Evolutionary conservation across 805 yeast genomes (phyloP), one percentile per base, ranked within the genome.

Genomic region (Sugiyamaella americana): DNA sequence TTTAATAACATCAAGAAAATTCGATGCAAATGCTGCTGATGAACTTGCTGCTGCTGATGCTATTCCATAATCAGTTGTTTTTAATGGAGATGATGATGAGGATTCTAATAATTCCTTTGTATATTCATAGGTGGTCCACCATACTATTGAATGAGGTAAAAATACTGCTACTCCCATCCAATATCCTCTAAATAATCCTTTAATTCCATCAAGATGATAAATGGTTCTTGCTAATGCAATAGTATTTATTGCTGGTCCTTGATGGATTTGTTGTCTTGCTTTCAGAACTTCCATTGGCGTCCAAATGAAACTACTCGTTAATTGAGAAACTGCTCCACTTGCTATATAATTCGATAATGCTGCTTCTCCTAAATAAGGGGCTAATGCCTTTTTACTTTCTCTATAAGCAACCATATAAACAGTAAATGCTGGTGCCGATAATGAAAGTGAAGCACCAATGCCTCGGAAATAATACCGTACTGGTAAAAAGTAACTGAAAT

Each of bases 141-240:
- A 69, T 11, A 65, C 67, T 24, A 68, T 60, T 1, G 73, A 65
- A 48, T 69, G 68, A 2, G 73, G 73, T 16, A 70, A 54, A 52
- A 66, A 69, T 26, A 69, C 73, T 3, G 56, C 70, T 13, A 69
- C 57, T 4, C 73, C 72, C 71, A 69, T 63, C 65, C 68, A 65
- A 51, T 69, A 69, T 8, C 98, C 98, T 54, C 94, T 75, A 67
- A 79, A 89, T 53, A 84, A 73, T 3, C 97, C 98, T 46, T 63
- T 67, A 40, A 84, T 19, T 2, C 97, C 98, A 57, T 86, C 95
- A 0, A 67, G 63, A 35, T 62, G 64, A 58, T 72, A 79, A 24
- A 91, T 63, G 11, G 46, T 37, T 11, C 49, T 41, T 18, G 65
- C 41, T 13, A 63, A 52, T 34, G 49, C 36, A 10, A 22, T 4